Evolutionary conservation across 2,329 filamentous ascomycete genomes (phyloP), one percentile per base, ranked within the genome.

Genomic region (Trematosphaeria pertusa): DNA sequence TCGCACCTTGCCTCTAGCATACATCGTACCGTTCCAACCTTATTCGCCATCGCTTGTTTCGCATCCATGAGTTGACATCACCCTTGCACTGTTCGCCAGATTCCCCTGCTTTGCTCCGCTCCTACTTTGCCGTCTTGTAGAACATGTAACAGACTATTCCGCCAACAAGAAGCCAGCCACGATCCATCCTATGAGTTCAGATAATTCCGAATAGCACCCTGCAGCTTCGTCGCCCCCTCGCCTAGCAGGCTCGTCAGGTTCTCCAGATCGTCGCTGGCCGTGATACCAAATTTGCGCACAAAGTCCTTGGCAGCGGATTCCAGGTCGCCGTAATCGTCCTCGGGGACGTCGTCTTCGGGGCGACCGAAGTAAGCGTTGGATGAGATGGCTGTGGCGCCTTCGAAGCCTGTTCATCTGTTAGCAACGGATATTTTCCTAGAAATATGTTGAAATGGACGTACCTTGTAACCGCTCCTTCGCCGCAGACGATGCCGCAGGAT

Each of bases 351-450:
- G 18, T 92, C 88, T 68, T 99, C 94, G 2, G 91, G 87, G 40
- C 93, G 88, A 50, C 94, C 94, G 72, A 99, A 99, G 81, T 97
- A 99, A 44, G 91, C 91, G 73, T 97, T 99, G 48, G 90, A 96
- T 5, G 92, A 97, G 72, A 99, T 99, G 57, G 91, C 78, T 1
- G 86, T 87, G 9, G 94, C 92, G 34, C 94, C 91, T 74, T 97
- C 93, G 67, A 99, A 99, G 36, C 91, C 89, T 69, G 38, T 14
- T 10, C 9, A 7, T 2, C 4, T 43, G 22, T 61, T 41, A 58
- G 49, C 18, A 28, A 21, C n/a, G 14, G n/a, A 3, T 20, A 15
- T 18, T 4, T 15, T 9, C 8, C n/a, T 3, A 6, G 14, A 8
- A 19, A 19, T 10, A 20, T 17, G 7, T 8, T 12, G 11, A 15